Evolutionary conservation across 148 eudicot genomes (phyloP).

Genomic region (Amaranthus palmeri): DNA sequence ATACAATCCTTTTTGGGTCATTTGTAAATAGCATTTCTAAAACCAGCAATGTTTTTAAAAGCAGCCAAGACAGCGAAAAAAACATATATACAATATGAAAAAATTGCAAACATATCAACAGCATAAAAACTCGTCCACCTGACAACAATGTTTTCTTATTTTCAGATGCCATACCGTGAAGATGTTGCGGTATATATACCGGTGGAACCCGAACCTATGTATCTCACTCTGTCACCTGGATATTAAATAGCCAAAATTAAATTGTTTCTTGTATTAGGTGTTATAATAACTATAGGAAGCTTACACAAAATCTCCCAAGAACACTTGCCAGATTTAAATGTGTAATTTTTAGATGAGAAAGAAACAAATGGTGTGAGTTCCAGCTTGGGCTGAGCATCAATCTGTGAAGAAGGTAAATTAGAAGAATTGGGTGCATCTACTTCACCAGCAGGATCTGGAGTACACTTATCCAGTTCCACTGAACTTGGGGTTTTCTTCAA

Average conservation of each 20-base stretch:
- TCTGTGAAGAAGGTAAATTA: constrained; percentile 34
- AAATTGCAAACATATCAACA: background rate
- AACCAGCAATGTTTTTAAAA: too few species aligned
- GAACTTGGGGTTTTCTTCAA: constrained; percentile 46
- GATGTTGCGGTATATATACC: constrained; percentile 45
- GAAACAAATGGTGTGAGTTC: constrained; percentile 40
- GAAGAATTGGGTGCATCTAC: constrained; percentile 43
- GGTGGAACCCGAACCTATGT: constrained; percentile 47
- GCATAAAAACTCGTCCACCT: background rate
- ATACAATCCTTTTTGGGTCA: too few species aligned
- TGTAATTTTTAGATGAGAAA: constrained; percentile 50
- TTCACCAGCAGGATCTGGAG: constrained; percentile 34
- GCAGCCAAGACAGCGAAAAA: background rate
- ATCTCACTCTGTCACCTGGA: constrained; percentile 80
- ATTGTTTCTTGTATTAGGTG: background rate
- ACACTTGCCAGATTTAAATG: constrained; percentile 50
- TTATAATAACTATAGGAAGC: background rate
- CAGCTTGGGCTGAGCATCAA: constrained; percentile 47
- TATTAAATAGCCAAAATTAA: constrained; percentile 13
- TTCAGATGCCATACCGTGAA: constrained; percentile 45
- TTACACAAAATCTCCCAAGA: background rate
- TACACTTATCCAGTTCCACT: constrained; percentile 39
- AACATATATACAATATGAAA: background rate
- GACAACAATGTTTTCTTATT: background rate
- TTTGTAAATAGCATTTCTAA: too few species aligned